Percentiles rank a stretch among this genome's conserved stretches.
Conservation (phyloP, 805 yeast genomes). For the Lipomyces starkeyi region DNA sequence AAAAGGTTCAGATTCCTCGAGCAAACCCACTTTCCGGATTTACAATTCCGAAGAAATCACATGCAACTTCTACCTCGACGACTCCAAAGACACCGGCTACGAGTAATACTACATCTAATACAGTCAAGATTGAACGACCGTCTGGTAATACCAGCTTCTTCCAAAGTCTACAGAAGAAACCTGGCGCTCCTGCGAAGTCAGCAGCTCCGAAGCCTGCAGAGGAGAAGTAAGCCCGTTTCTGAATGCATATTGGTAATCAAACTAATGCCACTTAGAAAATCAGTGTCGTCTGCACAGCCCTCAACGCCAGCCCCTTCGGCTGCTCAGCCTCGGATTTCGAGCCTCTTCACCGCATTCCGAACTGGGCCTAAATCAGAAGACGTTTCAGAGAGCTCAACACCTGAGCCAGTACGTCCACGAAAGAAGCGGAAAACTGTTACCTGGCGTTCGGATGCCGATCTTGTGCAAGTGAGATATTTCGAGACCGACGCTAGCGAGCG, state of each 20-base stretch:
- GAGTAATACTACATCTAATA: not conserved
- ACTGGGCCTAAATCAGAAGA: slow-evolving; percentile 15
- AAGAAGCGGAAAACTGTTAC: slow-evolving; percentile 43
- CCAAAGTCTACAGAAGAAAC: slow-evolving; percentile 28
- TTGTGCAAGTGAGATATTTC: slow-evolving; percentile 44
- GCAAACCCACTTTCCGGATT: slow-evolving; percentile 16
- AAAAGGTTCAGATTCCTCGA: slow-evolving; percentile 13
- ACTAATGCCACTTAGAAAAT: slow-evolving; percentile 13
- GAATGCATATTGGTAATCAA: not conserved
- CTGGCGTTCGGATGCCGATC: slow-evolving; percentile 45
- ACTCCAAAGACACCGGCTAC: slow-evolving; percentile 8
- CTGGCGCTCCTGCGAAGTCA: slow-evolving; percentile 11
- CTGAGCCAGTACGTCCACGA: slow-evolving; percentile 15
- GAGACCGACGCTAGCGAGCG: slow-evolving; percentile 41
- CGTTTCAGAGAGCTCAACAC: slow-evolving; percentile 6
- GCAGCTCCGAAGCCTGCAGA: not conserved
- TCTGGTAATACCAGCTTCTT: slow-evolving; percentile 29
- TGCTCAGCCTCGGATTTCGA: slow-evolving; percentile 16
- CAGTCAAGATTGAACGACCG: slow-evolving; percentile 15
- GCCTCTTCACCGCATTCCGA: slow-evolving; percentile 8
- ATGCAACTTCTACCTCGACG: slow-evolving; percentile 1
- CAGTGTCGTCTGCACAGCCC: not conserved
- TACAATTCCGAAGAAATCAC: slow-evolving; percentile 21
- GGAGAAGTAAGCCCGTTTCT: slow-evolving; percentile 8
- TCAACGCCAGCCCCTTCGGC: slow-evolving; percentile 20